Evolutionary conservation across 495 filamentous ascomycete genomes (phyloP), one percentile per base, ranked within the genome.

Genomic region (Aspergillus coremiiformis): DNA sequence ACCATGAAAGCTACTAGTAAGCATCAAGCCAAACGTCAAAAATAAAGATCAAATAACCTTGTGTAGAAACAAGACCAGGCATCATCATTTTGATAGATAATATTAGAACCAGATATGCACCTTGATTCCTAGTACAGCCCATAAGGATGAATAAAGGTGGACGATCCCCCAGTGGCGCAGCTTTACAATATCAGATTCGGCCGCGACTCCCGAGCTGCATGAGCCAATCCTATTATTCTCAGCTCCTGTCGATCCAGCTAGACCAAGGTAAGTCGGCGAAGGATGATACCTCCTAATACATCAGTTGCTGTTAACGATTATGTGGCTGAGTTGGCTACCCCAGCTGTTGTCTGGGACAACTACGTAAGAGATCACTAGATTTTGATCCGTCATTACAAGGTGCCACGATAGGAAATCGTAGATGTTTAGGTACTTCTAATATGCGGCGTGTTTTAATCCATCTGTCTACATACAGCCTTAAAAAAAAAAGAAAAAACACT

Each of bases 101-200:
- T 45, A 45, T 45, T 45, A 45, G 43, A 45, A 45, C 15, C 43
- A 45, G 7, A 12, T 45, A 27, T 41, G 27, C 22, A 30, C 43
- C n/a, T 37, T 17, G 37, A 17, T 35, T 8, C 45, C 30, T 23
- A 37, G 15, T 14, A 41, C 33, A 17, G 17, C 47, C 35, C 5
- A 2, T 24, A 30, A 49, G 47, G 47, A 49, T 39, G 15, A 52
- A 35, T 46, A 37, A 52, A 37, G 19, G 21, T 45, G 30, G 17
- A 19, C 50, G 30, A 39, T 42, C 22, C 37, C 27, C 15, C 39
- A 3, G 53, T 56, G 53, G 53, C 53, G 48, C 53, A 56, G 53
- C 48, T 7, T 26, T 43, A 39, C 39, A 19, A 39, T 27, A 42
- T 15, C 52, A 48, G 21, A 44, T 44, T 35, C 44, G 29, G 44